Evolutionary conservation across 495 filamentous ascomycete genomes (phyloP).

Genomic region (Glonium stellatum): DNA sequence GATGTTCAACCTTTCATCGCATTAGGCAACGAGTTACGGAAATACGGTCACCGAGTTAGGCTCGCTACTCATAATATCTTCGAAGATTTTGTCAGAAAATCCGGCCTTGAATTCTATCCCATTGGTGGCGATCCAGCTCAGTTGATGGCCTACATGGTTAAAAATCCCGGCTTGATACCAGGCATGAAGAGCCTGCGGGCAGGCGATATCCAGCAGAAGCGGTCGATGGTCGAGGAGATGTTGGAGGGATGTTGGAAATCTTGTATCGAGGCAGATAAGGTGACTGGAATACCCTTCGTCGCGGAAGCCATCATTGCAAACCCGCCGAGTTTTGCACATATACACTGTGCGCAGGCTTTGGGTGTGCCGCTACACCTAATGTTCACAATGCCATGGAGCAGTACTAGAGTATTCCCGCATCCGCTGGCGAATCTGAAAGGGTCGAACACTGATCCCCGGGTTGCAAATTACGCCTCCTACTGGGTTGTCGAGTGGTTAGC

Average conservation of each 20-base stretch:
- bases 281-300: slow-evolving; percentile 58
- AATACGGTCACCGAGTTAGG: slow-evolving; percentile 64
- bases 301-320: slow-evolving; percentile 81
- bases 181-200: slow-evolving; percentile 57
- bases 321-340: slow-evolving; percentile 72
- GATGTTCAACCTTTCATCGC: slow-evolving; percentile 73
- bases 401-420: slow-evolving; percentile 63
- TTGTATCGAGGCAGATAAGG: slow-evolving; percentile 59
- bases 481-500: slow-evolving; percentile 71
- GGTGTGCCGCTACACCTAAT: slow-evolving; percentile 74
- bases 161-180: slow-evolving; percentile 74
- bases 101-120: slow-evolving; percentile 69
- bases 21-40: slow-evolving; percentile 56
- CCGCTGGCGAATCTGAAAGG: slow-evolving; percentile 63
- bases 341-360: slow-evolving; percentile 72
- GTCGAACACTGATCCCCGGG: slow-evolving; percentile 48
- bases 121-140: slow-evolving; percentile 74
- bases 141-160: slow-evolving; percentile 83
- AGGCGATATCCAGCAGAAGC: slow-evolving; percentile 59
- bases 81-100: slow-evolving; percentile 57
- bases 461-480: slow-evolving; percentile 69
- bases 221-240: slow-evolving; percentile 61
- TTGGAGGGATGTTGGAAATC: slow-evolving; percentile 74
- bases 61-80: slow-evolving; percentile 72
- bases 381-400: slow-evolving; percentile 71